Percentiles rank a stretch among this genome's conserved stretches.
Conservation (phyloP, 768 basidiomycete genomes). For the Boletus pseudo-olivaceus region DNA sequence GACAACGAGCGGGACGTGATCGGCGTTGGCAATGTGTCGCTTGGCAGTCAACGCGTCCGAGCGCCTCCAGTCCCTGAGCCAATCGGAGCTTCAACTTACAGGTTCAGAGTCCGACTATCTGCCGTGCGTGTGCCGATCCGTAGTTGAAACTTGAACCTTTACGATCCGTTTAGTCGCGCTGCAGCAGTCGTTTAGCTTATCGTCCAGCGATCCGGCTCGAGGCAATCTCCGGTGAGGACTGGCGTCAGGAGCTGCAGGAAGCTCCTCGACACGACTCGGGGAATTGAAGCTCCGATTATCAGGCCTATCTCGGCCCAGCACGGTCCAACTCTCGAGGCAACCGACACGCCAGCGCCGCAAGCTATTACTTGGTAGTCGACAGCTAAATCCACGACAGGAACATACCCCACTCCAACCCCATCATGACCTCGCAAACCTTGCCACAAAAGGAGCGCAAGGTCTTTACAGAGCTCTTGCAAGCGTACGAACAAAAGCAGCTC, state of each 20-base stretch:
- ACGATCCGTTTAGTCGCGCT: background rate
- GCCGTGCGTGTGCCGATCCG: background rate
- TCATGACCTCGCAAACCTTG: slow-evolving; percentile 37
- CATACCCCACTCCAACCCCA: background rate
- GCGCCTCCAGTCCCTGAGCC: background rate
- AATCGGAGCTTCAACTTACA: slow-evolving; percentile 7
- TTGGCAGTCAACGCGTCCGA: slow-evolving; percentile 15
- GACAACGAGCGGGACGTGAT: slow-evolving; percentile 1
- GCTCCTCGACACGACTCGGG: background rate
- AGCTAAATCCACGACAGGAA: background rate
- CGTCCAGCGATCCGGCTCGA: no score
- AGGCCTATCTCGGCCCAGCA: no score
- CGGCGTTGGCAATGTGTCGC: background rate
- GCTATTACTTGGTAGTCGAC: background rate
- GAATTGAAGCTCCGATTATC: background rate
- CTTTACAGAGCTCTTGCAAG: slow-evolving; percentile 81
- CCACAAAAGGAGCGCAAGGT: slow-evolving; percentile 80
- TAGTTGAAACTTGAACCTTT: no score
- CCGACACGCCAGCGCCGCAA: background rate
- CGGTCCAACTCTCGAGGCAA: no score
- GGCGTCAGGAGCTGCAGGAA: background rate
- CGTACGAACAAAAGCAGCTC: slow-evolving; percentile 87
- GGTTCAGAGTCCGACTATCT: background rate
- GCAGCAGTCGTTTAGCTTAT: background rate
- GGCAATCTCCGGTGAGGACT: background rate